Base-by-base conservation (phyloP, 2,329 filamentous ascomycete species). In the Tolypocladium amazonense region DNA sequence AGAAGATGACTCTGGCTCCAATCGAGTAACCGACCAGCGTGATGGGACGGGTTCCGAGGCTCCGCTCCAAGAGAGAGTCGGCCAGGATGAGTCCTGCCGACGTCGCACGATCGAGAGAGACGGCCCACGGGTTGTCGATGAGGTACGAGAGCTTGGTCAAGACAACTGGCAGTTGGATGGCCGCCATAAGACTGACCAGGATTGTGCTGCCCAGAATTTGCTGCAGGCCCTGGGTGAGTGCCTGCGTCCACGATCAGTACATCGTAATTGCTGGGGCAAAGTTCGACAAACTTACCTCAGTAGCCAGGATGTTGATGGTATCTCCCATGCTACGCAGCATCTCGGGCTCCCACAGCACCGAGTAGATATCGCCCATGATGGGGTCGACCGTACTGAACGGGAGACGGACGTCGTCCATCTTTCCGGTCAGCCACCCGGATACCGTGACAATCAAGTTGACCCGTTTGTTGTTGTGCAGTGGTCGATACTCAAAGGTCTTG, bases 251-350 rank as follows among this genome's bases (percentile, higher is more conserved):
- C 15, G 18, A 35, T 58, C 58, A 54, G 45, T 23, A 20, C 12
- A 30, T 56, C 8, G n/a, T 33, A 4, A 14, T 37, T 20, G 27
- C 30, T 11, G n/a, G 30, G 23, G 45, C 8, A 18, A 38, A 35
- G 15, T 18, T 9, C 14, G 35, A 41, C 33, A 84, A 82, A 23
- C 20, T 75, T 75, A 93, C 90, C 85, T 99, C 94, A 39, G 94
- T 99, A 60, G 94, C 94, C 64, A 99, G 79, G 74, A 99, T 97
- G 68, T 97, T 97, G 69, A 99, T 97, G 54, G 94, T 99, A 71
- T 94, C 90, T 83, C 94, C 94, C 88, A 97, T 99, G 74, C 91
- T 96, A 67, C 86, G 88, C 70, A 99, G 82, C 92, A 99, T 96
- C 71, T 99, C 94, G 3, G 94, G 95, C 73, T 99, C 94, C 92